Base-by-base conservation (phyloP, 2,329 filamentous ascomycete genomes). In the Botrytis hyacinthi region DNA sequence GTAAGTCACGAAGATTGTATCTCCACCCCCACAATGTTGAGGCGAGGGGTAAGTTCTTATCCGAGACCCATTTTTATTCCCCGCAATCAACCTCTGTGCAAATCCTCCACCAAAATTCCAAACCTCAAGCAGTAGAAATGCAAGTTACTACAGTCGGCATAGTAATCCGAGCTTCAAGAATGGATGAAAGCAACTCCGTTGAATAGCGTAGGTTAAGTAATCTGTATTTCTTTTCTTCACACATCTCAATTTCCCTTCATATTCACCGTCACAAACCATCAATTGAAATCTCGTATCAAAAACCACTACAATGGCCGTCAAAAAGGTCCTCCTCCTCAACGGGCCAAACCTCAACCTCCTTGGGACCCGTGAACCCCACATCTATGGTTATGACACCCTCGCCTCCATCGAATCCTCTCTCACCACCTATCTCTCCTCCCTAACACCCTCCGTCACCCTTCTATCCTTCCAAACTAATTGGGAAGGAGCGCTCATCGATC, bases 321-420 rank as follows among this genome's bases (percentile, higher is more conserved):
- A 82, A 76, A 82, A 79, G 62, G 89, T 94, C 80, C 89, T 94
- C 40, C 70, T 94, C 76, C 89, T 94, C 84, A 94, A 94, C 82
- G 92, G 92, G n/a, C 92, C 92, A 46, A 95, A 95, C 81, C 90
- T 95, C 78, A 94, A 94, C 83, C 90, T 95, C 68, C 87, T 95
- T 44, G 92, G 92, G 51, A 91, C 88, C 20, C 87, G 93, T 35
- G 92, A 95, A 81, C 92, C 92, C 26, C 84, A 89, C 42, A 87
- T 93, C 78, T 94, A 95, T 83, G 92, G 92, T 79, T 85, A 84
- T 75, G 90, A 89, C 0, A 93, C 92, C 0, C 88, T 95, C 20
- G 69, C 84, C 32, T 88, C 93, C 76, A 86, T 95, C 26, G 85
- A 63, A 82, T 60, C 73, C 9, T 72, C 77, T 1, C 78, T 78